Base-by-base conservation (phyloP, 768 basidiomycete genomes). In the Lactifluus piperatus region DNA sequence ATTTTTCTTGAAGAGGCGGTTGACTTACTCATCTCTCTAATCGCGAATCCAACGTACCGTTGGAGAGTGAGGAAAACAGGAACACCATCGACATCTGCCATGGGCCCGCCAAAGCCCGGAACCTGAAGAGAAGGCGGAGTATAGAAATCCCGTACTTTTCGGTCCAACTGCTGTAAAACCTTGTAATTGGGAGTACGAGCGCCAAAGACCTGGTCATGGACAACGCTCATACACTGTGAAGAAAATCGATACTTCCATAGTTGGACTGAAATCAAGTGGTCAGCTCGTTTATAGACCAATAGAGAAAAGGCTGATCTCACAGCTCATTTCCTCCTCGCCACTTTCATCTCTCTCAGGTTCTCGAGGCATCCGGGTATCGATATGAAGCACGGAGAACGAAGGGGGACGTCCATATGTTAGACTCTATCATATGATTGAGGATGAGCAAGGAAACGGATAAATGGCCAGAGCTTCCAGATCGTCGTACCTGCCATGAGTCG, bases 401-500 rank as follows among this genome's bases (percentile, higher is more conserved):
- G 85, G 85, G 3, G 85, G 85, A 7, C 85, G 78, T 55, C 85
- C 85, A 70, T 82, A 86, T 10, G 84, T 86, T 58, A 88, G 70
- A 66, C 84, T 85, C 85, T 88, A 30, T 60, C 7, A 55, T 60
- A 49, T 54, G 60, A n/a, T 37, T 51, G 43, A 27, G n/a, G 26
- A 37, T 53, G 37, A 41, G 48, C 47, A 56, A 16, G 51, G 57
- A 51, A 14, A 45, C 6, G 2, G 30, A 5, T n/a, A 20, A 66
- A 50, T n/a, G n/a, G 22, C 4, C 32, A 5, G n/a, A 41, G 22
- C 18, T n/a, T 29, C 29, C 14, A 45, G 27, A 45, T 24, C 4
- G 9, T 62, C 75, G 55, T 65, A 84, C 85, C 81, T 85, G 83
- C 81, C 81, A 84, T 3, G 82, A 82, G 66, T 86, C 84, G 63